These are phyloP conservation scores for Herpetomonas tarakana DNA, from an alignment of 208 protist genomes.

Conservation along the genomic window DNA sequence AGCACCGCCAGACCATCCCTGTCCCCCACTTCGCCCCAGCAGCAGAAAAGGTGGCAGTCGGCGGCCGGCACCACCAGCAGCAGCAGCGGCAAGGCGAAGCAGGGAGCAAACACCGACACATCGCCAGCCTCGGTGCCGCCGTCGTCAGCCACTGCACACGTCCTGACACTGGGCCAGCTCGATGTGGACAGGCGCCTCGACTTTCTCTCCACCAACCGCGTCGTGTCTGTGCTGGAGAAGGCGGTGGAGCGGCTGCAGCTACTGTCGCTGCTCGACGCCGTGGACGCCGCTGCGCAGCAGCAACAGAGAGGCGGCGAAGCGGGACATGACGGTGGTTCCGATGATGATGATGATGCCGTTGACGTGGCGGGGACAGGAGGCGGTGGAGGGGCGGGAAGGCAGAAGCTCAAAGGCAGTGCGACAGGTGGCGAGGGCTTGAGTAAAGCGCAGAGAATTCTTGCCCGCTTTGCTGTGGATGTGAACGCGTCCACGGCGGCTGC, in stretches of 20 bases:
- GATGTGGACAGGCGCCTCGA: constrained; percentile 39
- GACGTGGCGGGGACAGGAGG: neutral
- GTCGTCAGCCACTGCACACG: constrained; percentile 9
- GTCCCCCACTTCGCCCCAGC: too few species aligned
- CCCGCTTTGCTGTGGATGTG: neutral
- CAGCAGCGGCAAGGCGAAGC: neutral
- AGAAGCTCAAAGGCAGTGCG: neutral
- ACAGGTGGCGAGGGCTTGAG: neutral
- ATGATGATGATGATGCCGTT: constrained; percentile 6
- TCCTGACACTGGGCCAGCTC: constrained; percentile 36
- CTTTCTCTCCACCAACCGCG: constrained; percentile 74
- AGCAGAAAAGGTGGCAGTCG: too few species aligned
- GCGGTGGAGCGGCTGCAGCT: constrained; percentile 90
- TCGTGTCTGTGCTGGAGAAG: constrained; percentile 80
- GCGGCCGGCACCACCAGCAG: neutral
- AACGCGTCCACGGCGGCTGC: neutral
- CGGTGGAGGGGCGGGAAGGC: too few species aligned
- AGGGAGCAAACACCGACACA: neutral
- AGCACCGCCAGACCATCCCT: too few species aligned
- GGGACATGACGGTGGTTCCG: constrained; percentile 1
- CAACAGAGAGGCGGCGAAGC: neutral
- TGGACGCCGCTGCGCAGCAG: constrained; percentile 12
- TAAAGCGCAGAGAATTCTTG: neutral
- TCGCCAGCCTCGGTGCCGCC: neutral
- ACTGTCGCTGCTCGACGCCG: constrained; percentile 67